Base-by-base conservation (phyloP, 1,139 yeast genomes). In the Yamadazyma trypodendri region DNA sequence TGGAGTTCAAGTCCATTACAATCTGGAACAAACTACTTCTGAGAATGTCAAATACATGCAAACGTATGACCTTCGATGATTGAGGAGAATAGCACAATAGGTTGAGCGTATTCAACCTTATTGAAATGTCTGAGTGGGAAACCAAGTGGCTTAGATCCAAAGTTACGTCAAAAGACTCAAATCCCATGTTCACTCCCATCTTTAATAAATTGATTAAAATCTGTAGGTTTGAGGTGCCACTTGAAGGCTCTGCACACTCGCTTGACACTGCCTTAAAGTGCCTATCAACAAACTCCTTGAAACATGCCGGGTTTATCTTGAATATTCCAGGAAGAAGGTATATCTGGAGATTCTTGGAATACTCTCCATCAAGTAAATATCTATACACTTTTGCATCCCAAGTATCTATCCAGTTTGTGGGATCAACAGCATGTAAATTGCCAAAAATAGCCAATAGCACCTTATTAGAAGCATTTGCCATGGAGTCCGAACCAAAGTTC, bases 401-500 rank as follows among this genome's bases (percentile, higher is more conserved):
- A 0, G 68, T 41, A 0, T 60, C 48, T 2, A 74, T 54, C 90
- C 92, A 84, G 8, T 8, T 2, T 5, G 12, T 9, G 6, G 16
- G 55, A 48, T 6, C 60, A 56, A 6, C 3, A 5, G 4, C 5
- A 23, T 51, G 45, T 2, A 49, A 18, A 5, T 65, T 65, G 21
- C 63, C 56, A 38, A 67, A 64, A 2, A 84, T 48, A 0, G 79
- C 57, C 12, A 68, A 66, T 1, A 87, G 49, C 12, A 85, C 72
- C 52, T 81, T 84, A 20, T 87, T 83, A 12, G 83, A 73, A 1
- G 84, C 74, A 46, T 80, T 84, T 0, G 94, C 84, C 38, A 86
- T 56, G 0, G 86, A 75, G 47, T 77, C 79, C 1, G 31, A 27
- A 6, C n/a, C n/a, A 23, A 45, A 46, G 24, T 46, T 44, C 7